Evolutionary conservation across 2,329 filamentous ascomycete genomes (phyloP), one percentile per base, ranked within the genome.

Genomic region (Myriosclerotinia curreyana): DNA sequence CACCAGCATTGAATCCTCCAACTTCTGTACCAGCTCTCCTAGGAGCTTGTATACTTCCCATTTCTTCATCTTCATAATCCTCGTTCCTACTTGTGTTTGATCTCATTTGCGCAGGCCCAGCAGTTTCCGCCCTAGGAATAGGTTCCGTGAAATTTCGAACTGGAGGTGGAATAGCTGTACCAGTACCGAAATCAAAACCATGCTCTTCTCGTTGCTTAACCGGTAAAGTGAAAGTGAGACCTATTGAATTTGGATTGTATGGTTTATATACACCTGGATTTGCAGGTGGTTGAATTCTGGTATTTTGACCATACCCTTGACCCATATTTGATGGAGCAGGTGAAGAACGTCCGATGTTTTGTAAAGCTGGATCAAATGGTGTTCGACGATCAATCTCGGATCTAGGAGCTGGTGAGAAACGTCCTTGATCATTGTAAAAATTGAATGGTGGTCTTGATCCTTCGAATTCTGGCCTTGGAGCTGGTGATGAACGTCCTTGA

Each of bases 61-160:
- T 46, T 46, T 54, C 38, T 28, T 61, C 49, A 61, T 62, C 60
- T n/a, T n/a, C n/a, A n/a, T n/a, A n/a, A n/a, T n/a, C n/a, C n/a
- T n/a, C n/a, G n/a, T n/a, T n/a, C n/a, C 60, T 42, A 5, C 25
- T 54, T 12, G 49, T 38, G 31, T 17, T 22, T 14, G 11, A 34
- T 44, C 40, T 22, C 7, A 46, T 22, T 46, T 56, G 54, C 7
- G 20, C 25, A 17, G 49, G 49, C 11, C 38, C 49, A 17, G 60
- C 20, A 31, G 49, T 62, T 11, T 49, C 50, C 14, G 60, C 60
- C n/a, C 60, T 62, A 17, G 38, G 25, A 14, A 62, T 48, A 22
- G 60, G 60, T 20, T 53, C 49, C n/a, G 49, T 17, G 3, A 62
- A 48, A 25, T 54, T 54, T 25, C 60, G 12, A 25, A 38, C 44